A percentile compares a stretch with the other conserved stretches of the same genome.
Conservation (phyloP, 345 rosid genomes). For the Schrenkiella parvula region DNA sequence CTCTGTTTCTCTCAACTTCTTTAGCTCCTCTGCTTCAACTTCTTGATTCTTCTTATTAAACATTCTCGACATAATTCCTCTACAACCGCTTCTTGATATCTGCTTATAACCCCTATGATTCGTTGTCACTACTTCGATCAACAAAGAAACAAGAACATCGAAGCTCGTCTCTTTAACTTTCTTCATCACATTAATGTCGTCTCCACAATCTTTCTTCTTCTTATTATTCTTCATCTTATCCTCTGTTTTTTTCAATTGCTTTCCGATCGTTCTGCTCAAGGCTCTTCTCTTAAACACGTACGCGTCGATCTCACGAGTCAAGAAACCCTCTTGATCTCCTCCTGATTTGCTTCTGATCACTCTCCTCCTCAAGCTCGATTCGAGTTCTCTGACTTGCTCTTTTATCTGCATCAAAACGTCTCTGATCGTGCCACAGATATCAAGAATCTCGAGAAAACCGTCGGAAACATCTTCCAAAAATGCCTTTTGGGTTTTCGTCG, state of each 20-base stretch:
- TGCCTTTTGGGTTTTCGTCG: slow-evolving; percentile 21
- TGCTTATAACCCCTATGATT: neutral
- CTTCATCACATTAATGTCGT: slow-evolving; percentile 17
- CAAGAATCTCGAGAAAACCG: slow-evolving; percentile 40
- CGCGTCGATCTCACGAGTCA: slow-evolving; percentile 21
- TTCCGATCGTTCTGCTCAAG: slow-evolving; percentile 16
- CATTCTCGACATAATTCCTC: slow-evolving; percentile 23
- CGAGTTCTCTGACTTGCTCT: slow-evolving; percentile 27
- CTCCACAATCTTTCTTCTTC: slow-evolving; percentile 8
- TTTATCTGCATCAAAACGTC: slow-evolving; percentile 39
- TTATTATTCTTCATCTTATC: slow-evolving; percentile 12
- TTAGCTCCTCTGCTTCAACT: slow-evolving; percentile 11
- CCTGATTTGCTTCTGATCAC: slow-evolving; percentile 8
- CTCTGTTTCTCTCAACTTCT: slow-evolving; percentile 37
- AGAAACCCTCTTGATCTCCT: slow-evolving; percentile 7
- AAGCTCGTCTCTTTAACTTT: slow-evolving; percentile 34
- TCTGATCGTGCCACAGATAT: slow-evolving; percentile 37
- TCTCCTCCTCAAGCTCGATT: slow-evolving; percentile 38
- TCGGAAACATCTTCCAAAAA: slow-evolving; percentile 38
- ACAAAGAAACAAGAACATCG: slow-evolving; percentile 29
- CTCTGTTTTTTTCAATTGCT: slow-evolving; percentile 28
- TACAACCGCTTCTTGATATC: neutral
- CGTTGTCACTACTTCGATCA: neutral
- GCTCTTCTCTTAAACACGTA: slow-evolving; percentile 34
- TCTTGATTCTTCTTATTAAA: slow-evolving; percentile 23